Percentiles rank a stretch among this genome's conserved stretches.
phyloP scores from a whole-genome alignment of 169 alveolate genomes.

The Plasmodium knowlesi region DNA sequence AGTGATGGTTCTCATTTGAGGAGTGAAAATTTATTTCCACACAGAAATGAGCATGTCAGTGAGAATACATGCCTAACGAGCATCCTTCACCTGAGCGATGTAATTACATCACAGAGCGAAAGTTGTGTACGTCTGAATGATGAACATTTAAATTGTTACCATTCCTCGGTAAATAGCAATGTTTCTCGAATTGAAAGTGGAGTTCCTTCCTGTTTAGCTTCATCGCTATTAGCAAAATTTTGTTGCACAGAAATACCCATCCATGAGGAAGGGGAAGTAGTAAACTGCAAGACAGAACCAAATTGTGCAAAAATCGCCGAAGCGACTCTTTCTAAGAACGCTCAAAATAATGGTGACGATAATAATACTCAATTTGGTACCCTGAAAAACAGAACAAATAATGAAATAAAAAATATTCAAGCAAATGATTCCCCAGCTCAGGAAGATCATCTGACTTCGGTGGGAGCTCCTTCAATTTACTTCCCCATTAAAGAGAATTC shows the following conservation, averaged over 20 bases:
- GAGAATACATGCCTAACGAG: conserved; percentile 51
- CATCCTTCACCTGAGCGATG: conserved; percentile 37
- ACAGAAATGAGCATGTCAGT: conserved; percentile 31
- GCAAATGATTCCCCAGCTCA: not conserved
- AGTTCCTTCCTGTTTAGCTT: not conserved
- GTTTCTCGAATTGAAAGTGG: not conserved
- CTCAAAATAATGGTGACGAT: not conserved
- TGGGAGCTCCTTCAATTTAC: not conserved
- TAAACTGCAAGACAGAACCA: not conserved
- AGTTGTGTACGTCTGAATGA: not conserved
- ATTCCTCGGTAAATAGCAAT: not conserved
- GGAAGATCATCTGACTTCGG: not conserved
- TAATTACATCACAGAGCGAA: conserved; percentile 42
- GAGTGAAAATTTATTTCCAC: conserved; percentile 43
- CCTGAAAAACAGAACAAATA: not conserved
- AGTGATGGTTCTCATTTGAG: conserved; percentile 34
- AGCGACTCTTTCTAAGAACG: not conserved
- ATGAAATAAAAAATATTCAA: not conserved
- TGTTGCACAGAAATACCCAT: not conserved
- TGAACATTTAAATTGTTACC: conserved; percentile 8
- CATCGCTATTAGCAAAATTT: conserved; percentile 10
- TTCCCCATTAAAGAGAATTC: conserved; percentile 3
- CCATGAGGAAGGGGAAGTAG: not conserved
- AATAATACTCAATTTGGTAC: not conserved
- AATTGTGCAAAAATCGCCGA: not conserved